Percentiles rank a stretch among this genome's conserved stretches.
These are phyloP conservation scores for Termitomyces sp. DNA, from an alignment of 768 basidiomycete genomes.

Conservation along the genomic window DNA sequence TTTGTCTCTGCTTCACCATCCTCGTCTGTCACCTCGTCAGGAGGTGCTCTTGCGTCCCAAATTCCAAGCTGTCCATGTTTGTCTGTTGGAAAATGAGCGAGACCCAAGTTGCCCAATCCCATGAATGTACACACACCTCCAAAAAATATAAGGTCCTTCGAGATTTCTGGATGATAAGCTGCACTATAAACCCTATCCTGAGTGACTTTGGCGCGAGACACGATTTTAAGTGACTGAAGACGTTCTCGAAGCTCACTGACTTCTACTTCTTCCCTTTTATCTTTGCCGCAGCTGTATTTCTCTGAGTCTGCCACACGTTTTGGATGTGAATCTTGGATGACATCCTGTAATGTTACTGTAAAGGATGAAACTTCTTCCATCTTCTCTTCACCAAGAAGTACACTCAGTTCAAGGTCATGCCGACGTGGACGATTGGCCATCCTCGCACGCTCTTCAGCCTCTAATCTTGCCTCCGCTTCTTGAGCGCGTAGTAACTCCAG, in stretches of 20 bases:
- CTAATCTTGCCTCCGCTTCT: slow-evolving; percentile 58
- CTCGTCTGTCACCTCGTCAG: slow-evolving; percentile 62
- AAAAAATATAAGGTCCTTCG: slow-evolving; percentile 83
- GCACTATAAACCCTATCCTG: slow-evolving; percentile 71
- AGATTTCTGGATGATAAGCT: slow-evolving; percentile 74
- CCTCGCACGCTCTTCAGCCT: slow-evolving; percentile 57
- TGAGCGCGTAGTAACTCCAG: slow-evolving; percentile 42
- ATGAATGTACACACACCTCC: slow-evolving; percentile 47
- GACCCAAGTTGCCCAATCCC: not conserved
- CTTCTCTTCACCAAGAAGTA: slow-evolving; percentile 48
- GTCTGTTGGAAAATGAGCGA: slow-evolving; percentile 37
- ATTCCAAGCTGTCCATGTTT: slow-evolving; percentile 82
- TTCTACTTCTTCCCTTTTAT: slow-evolving; percentile 42
- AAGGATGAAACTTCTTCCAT: slow-evolving; percentile 43
- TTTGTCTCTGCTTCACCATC: slow-evolving; percentile 43
- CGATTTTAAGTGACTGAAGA: slow-evolving; percentile 54
- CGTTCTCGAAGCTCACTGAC: slow-evolving; percentile 49
- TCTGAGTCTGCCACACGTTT: slow-evolving; percentile 41
- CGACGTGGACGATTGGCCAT: slow-evolving; percentile 66
- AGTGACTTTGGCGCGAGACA: slow-evolving; percentile 78
- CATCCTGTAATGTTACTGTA: slow-evolving; percentile 35
- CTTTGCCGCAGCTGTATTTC: slow-evolving; percentile 44
- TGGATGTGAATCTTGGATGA: slow-evolving; percentile 31
- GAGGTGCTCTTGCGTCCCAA: slow-evolving; percentile 76
- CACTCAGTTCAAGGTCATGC: slow-evolving; percentile 55